phyloP scores from a whole-genome alignment of 164 flowering plant species.

The Akebia trifoliata region DNA sequence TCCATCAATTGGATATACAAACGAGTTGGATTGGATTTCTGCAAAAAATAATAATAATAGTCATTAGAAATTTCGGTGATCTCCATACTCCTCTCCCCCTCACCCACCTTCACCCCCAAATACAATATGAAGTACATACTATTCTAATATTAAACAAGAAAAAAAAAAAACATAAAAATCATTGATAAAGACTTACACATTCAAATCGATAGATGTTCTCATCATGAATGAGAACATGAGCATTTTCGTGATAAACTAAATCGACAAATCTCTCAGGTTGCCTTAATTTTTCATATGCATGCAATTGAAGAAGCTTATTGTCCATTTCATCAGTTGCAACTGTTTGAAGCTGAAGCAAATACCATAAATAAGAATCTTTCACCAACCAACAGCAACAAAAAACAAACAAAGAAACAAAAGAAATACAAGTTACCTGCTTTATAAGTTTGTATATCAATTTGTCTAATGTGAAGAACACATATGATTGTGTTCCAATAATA shows the following conservation, averaged over 20 bases:
- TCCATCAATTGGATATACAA: slow-evolving; percentile 89
- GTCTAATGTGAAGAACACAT: slow-evolving; percentile 91
- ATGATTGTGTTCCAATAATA: slow-evolving; percentile 88
- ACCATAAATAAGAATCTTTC: background rate
- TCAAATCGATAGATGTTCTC: slow-evolving; percentile 84
- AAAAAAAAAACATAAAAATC: too few species aligned
- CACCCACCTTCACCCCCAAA: too few species aligned
- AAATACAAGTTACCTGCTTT: slow-evolving; percentile 48
- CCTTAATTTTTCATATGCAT: slow-evolving; percentile 83
- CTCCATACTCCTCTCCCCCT: too few species aligned
- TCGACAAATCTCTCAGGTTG: slow-evolving; percentile 59
- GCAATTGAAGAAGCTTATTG: slow-evolving; percentile 83
- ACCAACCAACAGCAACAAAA: background rate
- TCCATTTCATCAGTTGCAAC: slow-evolving; percentile 82
- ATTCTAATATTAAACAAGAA: too few species aligned
- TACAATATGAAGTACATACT: too few species aligned
- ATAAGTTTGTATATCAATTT: slow-evolving; percentile 84
- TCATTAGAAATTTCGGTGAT: background rate
- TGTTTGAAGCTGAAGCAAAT: slow-evolving; percentile 66
- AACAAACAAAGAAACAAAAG: background rate
- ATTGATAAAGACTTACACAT: slow-evolving; percentile 66
- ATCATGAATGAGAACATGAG: slow-evolving; percentile 78
- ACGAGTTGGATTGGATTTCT: slow-evolving; percentile 53
- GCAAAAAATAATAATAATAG: slow-evolving; percentile 20
- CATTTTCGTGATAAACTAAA: slow-evolving; percentile 80